Conservation (phyloP, 164 flowering plant genomes). For the Akebia trifoliata region DNA sequence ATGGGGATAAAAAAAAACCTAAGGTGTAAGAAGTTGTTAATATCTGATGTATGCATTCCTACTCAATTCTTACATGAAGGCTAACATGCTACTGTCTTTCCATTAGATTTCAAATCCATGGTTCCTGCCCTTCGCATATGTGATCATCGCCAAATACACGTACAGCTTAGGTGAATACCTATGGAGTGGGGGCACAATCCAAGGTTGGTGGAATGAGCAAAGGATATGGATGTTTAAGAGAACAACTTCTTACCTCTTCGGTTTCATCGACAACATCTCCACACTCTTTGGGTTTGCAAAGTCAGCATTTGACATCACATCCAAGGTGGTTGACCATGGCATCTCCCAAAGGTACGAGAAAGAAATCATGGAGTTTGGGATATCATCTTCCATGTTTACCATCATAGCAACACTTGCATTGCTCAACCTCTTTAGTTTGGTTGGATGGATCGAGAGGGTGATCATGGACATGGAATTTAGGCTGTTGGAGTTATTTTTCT, state of each 20-base stretch:
- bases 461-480: neutral
- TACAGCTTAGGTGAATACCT: conserved; percentile 42
- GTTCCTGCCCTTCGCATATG: conserved; percentile 61
- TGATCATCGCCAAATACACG: conserved; percentile 24
- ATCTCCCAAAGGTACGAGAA: conserved; percentile 36
- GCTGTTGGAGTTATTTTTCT: conserved; percentile 12
- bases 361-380: conserved; percentile 72
- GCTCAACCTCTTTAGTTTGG: conserved; percentile 46
- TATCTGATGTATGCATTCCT: too few species aligned
- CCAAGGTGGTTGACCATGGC: conserved; percentile 26
- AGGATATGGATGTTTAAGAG: conserved; percentile 23
- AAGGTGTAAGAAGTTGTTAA: too few species aligned
- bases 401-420: conserved; percentile 50
- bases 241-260: conserved; percentile 25
- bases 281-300: conserved; percentile 18
- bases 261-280: conserved; percentile 13
- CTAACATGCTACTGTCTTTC: conserved; percentile 9
- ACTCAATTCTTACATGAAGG: neutral
- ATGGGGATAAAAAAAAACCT: too few species aligned
- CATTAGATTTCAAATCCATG: conserved; percentile 67
- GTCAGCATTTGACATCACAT: conserved; percentile 21
- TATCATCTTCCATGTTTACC: conserved; percentile 47
- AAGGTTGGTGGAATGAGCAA: conserved; percentile 29
- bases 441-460: conserved; percentile 24
- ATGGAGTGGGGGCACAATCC: conserved; percentile 38